Conservation (phyloP, 202 grass and related monocot genomes). For the Carex sylvatica region DNA sequence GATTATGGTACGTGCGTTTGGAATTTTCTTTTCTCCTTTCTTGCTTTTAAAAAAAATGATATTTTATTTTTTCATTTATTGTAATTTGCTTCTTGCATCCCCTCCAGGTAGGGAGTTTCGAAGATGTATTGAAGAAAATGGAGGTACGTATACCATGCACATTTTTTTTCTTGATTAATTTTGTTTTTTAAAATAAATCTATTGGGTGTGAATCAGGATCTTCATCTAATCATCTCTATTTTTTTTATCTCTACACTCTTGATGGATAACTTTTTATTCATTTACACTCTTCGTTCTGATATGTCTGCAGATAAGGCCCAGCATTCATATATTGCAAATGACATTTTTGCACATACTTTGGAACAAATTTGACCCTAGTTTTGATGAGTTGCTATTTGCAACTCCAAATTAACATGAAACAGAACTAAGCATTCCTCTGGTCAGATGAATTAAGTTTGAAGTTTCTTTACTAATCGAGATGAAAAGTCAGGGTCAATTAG, state of each 20-base stretch:
- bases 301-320: not conserved
- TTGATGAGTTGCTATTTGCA: not conserved
- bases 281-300: not conserved
- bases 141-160: conserved; percentile 45
- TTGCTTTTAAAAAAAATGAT: conserved; percentile 1
- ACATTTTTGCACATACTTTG: not conserved
- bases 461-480: not conserved
- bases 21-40: conserved; percentile 8
- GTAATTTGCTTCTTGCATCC: not conserved
- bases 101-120: conserved; percentile 88
- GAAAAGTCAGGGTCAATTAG: not conserved
- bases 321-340: not conserved
- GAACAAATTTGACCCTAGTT: not conserved
- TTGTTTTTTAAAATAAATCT: not conserved
- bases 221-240: not conserved
- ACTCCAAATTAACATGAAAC: not conserved
- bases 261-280: not conserved
- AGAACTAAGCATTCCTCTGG: not conserved
- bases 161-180: conserved; percentile 1
- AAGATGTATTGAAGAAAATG: conserved; percentile 97
- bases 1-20: conserved; percentile 58
- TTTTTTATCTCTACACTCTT: not conserved
- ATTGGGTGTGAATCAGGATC: not conserved
- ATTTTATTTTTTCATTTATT: not conserved
- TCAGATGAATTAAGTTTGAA: not conserved